Evolutionary conservation across 192 early-diverging fungal species (phyloP), one percentile per base, ranked within the genome.

Genomic region (Pecoramyces ruminantium): DNA sequence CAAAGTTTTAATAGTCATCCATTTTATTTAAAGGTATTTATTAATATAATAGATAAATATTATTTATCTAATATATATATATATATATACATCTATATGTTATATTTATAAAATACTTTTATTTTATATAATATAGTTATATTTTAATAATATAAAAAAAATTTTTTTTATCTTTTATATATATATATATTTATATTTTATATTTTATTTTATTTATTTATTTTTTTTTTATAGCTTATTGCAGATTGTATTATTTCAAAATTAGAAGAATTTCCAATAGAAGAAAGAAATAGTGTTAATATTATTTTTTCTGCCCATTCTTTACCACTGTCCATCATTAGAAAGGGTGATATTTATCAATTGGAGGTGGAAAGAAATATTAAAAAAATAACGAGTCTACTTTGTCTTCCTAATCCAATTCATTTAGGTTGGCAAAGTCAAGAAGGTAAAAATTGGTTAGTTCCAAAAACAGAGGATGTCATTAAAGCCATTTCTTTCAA

Each of bases 241-340:
- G 94, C 95, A 0, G 85, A 88, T 78, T 92, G 93, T 77, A 94
- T 99, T 51, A 90, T 94, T 78, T 85, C 80, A 15, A 89, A 86
- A 38, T 85, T 99, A 77, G 81, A 81, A 5, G 88, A 92, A 80
- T 95, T 94, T 81, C 86, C 92, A 4, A 80, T 83, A 30, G 87
- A 87, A 29, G 89, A 90, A 42, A 92, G 95, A 15, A 82, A 89
- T 77, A 86, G 89, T 38, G 94, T 95, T 29, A 86, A 96, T 13
- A 88, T 99, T 38, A 83, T 99, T 77, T 99, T 99, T 83, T 96
- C 96, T 16, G 97, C 97, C 2, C 97, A 99, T 85, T 97, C 96
- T 14, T 85, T 99, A 30, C 97, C 97, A 27, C 94, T 99, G 91
- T 89, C 91, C 0, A 92, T 96, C 9, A 94, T 99, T 40, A 94